Evolutionary conservation across 2,329 filamentous ascomycete genomes (phyloP), one percentile per base, ranked within the genome.

Genomic region (Talaromyces funiculosus): DNA sequence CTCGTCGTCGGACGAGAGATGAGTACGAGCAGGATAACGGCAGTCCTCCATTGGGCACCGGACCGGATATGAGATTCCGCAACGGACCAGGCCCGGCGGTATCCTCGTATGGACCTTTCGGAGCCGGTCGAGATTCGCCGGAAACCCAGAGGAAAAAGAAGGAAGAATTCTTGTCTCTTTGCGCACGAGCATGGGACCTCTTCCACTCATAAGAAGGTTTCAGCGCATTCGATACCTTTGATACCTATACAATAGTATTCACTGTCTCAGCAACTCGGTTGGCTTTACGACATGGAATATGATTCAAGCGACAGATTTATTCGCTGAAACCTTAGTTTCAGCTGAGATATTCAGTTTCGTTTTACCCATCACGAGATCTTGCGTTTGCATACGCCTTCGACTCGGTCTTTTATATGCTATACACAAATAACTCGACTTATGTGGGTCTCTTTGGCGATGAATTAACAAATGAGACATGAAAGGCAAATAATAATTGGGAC

Each of bases 131-230:
- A 63, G 92, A 94, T 70, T 92, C 86, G 66, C 91, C 90, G 7
- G 92, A 94, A 67, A 90, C 87, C 5, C 88, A 90, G 73, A 83
- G 85, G 67, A 87, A 84, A 70, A 97, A 97, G 85, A 92, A 92
- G 72, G 92, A 96, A 45, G 91, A 96, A 73, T 99, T 99, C 71
- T 80, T 99, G 65, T 81, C 84, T 60, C 79, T 97, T 54, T 97
- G 93, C 73, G 86, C 90, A 67, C 83, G 90, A 69, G 94, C 94
- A 8, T 99, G 94, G 94, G 94, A 99, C 78, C 77, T 99, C 29
- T 96, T 97, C 76, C 94, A 97, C 79, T 96, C 92, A 64, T 97
- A 22, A 57, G 26, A 35, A 20, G 14, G 16, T 26, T 43, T 24
- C 37, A 14, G 10, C 7, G 29, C 37, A 37, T 29, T 10, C n/a